Base-by-base conservation (phyloP, 768 basidiomycete genomes). In the Psilocybe tampanensis region DNA sequence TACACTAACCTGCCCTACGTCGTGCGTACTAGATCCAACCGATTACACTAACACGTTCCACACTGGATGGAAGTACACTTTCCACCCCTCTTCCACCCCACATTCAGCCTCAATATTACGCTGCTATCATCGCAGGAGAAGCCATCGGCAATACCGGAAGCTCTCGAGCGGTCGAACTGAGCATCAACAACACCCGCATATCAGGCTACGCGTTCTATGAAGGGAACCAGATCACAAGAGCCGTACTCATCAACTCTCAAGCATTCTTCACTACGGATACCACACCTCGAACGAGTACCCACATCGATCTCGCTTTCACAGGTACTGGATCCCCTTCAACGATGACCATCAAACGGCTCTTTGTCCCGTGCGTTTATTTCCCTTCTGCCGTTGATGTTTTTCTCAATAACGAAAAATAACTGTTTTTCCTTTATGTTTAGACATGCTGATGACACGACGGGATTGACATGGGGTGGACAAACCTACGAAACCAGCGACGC, bases 181-280 rank as follows among this genome's bases (percentile, higher is more conserved):
- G 55, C 15, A 70, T 86, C n/a, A 65, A 76, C 60, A 69, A 83
- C 59, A 47, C 76, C 2, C 71, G 76, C 22, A 66, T 88, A 29
- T 72, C 85, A n/a, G 88, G 84, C 26, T 89, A 89, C 63, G 88
- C 82, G 2, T 79, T 85, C 55, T 89, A 80, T 64, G 85, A 86
- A 61, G 62, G 69, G 8, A 70, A 65, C 1, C 51, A 45, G 9
- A 68, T 89, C 47, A 70, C 60, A 11, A 78, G 82, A 29, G 82
- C 81, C 1, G 68, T 87, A 1, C 79, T 90, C 59, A 80, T 89
- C 66, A 86, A 89, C 63, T 80, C 77, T 0, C 64, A 80, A 24
- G 82, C 86, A 5, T 88, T 78, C 64, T 67, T 80, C 26, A 61
- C 64, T 4, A 71, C 58, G 65, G 64, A 62, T 44, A 71, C 71